These are phyloP conservation scores for Candida ascalaphidarum DNA, from an alignment of 805 yeast species.

Conservation along the genomic window DNA sequence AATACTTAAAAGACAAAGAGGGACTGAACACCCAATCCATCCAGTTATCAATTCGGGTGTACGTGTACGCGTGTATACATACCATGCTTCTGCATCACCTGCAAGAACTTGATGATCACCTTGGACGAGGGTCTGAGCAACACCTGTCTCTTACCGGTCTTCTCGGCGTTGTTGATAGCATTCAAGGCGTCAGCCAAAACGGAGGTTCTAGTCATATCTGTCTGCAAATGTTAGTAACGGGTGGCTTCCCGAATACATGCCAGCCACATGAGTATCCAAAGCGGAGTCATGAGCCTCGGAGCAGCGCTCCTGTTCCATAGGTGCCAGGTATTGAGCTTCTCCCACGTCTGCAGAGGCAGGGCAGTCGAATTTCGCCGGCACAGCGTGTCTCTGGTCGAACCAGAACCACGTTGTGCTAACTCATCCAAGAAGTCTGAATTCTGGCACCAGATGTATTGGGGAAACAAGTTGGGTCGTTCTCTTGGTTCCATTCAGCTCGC, in stretches of 20 bases:
- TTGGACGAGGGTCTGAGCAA: conserved; percentile 28
- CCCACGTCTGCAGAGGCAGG: too few relatives aligned
- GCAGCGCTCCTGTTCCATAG: too few relatives aligned
- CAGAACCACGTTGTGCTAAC: too few relatives aligned
- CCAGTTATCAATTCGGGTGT: conserved; percentile 95
- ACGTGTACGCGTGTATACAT: conserved; percentile 1
- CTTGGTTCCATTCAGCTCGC: too few relatives aligned
- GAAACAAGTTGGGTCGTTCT: too few relatives aligned
- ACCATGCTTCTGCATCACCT: conserved; percentile 26
- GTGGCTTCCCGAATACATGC: background rate
- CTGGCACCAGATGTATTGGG: conserved; percentile 5
- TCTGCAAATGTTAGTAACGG: conserved; percentile 2
- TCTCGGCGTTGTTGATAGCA: conserved; percentile 28
- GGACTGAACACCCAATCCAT: conserved; percentile 85
- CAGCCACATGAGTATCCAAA: conserved; percentile 33
- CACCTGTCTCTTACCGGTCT: conserved; percentile 28
- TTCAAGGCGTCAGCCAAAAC: conserved; percentile 29
- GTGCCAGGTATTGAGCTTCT: too few relatives aligned
- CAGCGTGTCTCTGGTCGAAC: background rate
- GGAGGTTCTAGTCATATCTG: conserved; percentile 29
- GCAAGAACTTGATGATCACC: conserved; percentile 23
- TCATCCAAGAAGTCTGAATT: conserved; percentile 12
- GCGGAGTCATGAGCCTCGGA: conserved; percentile 30
- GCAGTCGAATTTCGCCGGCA: too few relatives aligned
- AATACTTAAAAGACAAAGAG: conserved; percentile 96